These are phyloP conservation scores for Fusarium stilboides DNA, from an alignment of 2,329 filamentous ascomycete species.

Conservation along the genomic window DNA sequence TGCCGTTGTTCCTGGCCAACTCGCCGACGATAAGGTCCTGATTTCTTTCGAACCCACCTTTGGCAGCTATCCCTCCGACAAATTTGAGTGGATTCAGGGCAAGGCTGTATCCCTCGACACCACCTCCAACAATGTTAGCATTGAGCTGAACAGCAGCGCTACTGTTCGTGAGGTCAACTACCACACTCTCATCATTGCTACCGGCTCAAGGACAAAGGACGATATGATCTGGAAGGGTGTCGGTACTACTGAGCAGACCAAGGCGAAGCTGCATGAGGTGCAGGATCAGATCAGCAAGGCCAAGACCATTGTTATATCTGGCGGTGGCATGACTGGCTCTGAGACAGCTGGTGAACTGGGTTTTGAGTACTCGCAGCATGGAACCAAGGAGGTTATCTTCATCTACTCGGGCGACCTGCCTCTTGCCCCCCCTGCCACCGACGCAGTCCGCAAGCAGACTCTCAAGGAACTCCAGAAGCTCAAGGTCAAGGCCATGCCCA, in stretches of 20 bases:
- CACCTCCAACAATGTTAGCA: conserved; percentile 58
- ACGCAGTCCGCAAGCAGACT: conserved; percentile 58
- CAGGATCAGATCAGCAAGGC: conserved; percentile 59
- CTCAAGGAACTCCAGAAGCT: conserved; percentile 60
- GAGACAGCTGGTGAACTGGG: conserved; percentile 69
- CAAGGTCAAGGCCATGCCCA: conserved; percentile 60
- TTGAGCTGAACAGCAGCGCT: conserved; percentile 55
- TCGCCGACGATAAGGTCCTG: conserved; percentile 59
- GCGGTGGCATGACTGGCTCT: conserved; percentile 66
- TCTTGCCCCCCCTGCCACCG: conserved; percentile 52
- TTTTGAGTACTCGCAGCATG: conserved; percentile 60
- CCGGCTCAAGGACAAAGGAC: conserved; percentile 62
- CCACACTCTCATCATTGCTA: conserved; percentile 69
- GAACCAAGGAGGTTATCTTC: conserved; percentile 64
- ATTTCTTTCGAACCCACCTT: conserved; percentile 61
- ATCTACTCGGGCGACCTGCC: conserved; percentile 59
- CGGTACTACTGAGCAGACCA: conserved; percentile 60
- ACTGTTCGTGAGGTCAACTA: conserved; percentile 60
- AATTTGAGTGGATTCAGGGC: conserved; percentile 69
- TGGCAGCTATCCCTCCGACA: conserved; percentile 60
- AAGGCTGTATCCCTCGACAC: conserved; percentile 63
- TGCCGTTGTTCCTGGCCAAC: conserved; percentile 62
- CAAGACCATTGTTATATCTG: conserved; percentile 65
- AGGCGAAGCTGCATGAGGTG: conserved; percentile 55
- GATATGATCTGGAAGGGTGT: conserved; percentile 67